phyloP scores from a whole-genome alignment of 2,329 filamentous ascomycete genomes.

The Sclerotiophoma versabilis region DNA sequence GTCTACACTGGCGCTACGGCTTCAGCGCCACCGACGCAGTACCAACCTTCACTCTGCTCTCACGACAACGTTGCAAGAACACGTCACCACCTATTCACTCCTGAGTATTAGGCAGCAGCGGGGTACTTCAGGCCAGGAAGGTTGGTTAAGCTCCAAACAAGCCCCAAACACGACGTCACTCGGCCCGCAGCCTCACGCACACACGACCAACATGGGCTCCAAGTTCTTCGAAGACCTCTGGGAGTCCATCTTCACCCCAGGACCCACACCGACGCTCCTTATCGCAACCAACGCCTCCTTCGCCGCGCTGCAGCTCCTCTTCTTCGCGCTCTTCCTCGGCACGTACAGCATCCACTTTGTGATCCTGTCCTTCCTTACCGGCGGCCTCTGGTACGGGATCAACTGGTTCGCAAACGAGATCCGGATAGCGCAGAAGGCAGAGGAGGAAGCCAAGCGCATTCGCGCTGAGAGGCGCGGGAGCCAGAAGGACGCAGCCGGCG shows the following conservation, averaged over 20 bases:
- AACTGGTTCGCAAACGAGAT: conserved; percentile 92
- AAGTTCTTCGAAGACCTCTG: conserved; percentile 77
- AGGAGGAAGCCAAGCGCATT: conserved; percentile 59
- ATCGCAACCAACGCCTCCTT: conserved; percentile 91
- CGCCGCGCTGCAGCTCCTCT: conserved; percentile 79
- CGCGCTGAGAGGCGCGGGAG: conserved; percentile 51
- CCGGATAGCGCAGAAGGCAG: conserved; percentile 53
- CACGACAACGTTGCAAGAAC: conserved; percentile 4
- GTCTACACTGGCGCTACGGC: conserved; percentile 18
- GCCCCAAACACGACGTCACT: conserved; percentile 9
- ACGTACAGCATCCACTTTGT: conserved; percentile 91
- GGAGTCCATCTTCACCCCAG: conserved; percentile 92
- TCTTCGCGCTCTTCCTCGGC: conserved; percentile 76
- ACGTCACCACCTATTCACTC: conserved; percentile 6
- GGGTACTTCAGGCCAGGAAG: conserved; percentile 6
- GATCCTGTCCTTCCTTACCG: conserved; percentile 79
- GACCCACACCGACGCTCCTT: conserved; percentile 85
- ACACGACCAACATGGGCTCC: conserved; percentile 44
- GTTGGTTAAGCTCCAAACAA: conserved; percentile 4
- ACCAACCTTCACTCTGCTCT: background rate
- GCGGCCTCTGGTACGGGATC: conserved; percentile 87
- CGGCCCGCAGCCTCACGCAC: background rate
- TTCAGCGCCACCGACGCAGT: conserved; percentile 15
- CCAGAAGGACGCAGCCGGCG: conserved; percentile 48
- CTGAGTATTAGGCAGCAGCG: conserved; percentile 11